Evolutionary conservation across 305 asterid species (phyloP), one percentile per base, ranked within the genome.

Genomic region (Fraxinus velutina): DNA sequence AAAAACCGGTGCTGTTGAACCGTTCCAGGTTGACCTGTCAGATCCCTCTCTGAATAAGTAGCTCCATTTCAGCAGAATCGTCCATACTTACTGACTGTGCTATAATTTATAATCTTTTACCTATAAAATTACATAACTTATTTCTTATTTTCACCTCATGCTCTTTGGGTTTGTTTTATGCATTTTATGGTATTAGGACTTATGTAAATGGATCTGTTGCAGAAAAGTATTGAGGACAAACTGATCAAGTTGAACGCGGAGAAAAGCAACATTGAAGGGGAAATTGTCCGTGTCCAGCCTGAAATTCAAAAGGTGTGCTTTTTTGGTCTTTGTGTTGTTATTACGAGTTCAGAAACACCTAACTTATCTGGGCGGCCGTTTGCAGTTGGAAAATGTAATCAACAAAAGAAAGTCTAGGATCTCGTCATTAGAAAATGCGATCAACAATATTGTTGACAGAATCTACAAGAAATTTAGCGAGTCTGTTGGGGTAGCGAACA

Each of bases 141-240:
- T 50, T 75, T 77, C 75, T 78, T 50, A 70, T 37, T 75, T 44
- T 78, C n/a, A 57, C 33, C 29, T 62, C 32, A 36, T 83, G 29
- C 42, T 29, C 68, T 80, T 22, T 68, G 44, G 76, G 77, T 78
- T 85, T 21, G 37, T n/a, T 79, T 77, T 84, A 55, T 6, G 76
- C 68, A 44, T 34, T 24, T 13, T 82, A 71, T 73, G 77, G 71
- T 78, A 57, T 52, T 72, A 13, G 79, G 66, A 50, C 76, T 84
- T 81, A 47, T 36, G 52, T 64, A 76, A 17, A 15, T 22, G 21
- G 22, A 79, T 88, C 78, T 79, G 78, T 76, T 88, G 86, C 98
- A 96, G 99, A 94, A 88, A 89, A 96, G 98, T 86, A 94, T 93
- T 6, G 94, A 91, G 84, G 99, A 94, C 82, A 94, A 96, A 80